These are phyloP conservation scores for Thielaviopsis euricoi DNA, from an alignment of 2,329 filamentous ascomycete genomes.

Conservation along the genomic window DNA sequence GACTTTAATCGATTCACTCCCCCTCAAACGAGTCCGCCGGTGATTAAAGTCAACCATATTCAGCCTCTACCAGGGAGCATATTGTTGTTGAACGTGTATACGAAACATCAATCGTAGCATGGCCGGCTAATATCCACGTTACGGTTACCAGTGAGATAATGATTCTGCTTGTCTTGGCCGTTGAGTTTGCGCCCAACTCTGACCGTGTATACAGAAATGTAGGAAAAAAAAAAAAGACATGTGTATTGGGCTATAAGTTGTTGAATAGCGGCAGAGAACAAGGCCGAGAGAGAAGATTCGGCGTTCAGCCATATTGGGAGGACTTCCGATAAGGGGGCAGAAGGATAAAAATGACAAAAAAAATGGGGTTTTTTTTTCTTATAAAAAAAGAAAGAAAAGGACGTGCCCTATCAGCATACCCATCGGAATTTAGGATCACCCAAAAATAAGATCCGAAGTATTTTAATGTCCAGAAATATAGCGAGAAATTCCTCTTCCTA, in stretches of 20 bases:
- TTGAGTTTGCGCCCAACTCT: too few relatives aligned
- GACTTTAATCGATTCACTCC: too few relatives aligned
- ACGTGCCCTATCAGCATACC: background rate
- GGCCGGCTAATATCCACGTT: background rate
- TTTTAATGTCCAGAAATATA: background rate
- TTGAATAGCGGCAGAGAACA: background rate
- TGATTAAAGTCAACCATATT: background rate
- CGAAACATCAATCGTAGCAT: background rate
- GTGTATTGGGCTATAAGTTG: background rate
- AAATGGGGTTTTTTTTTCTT: too few relatives aligned
- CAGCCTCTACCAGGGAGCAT: background rate
- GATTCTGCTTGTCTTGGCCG: background rate
- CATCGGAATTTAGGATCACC: background rate
- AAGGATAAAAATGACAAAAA: slow-evolving; percentile 2
- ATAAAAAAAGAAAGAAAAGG: slow-evolving; percentile 7
- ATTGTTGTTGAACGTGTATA: background rate
- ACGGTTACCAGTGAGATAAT: background rate
- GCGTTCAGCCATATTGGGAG: background rate
- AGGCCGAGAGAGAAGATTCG: background rate
- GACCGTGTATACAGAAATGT: too few relatives aligned
- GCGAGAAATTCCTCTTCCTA: too few relatives aligned
- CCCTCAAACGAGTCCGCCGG: too few relatives aligned
- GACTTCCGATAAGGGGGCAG: background rate
- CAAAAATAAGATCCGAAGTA: background rate
- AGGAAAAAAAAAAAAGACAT: too few relatives aligned